Conservation (phyloP, 306 rosid species). For the Luffa acutangula region DNA sequence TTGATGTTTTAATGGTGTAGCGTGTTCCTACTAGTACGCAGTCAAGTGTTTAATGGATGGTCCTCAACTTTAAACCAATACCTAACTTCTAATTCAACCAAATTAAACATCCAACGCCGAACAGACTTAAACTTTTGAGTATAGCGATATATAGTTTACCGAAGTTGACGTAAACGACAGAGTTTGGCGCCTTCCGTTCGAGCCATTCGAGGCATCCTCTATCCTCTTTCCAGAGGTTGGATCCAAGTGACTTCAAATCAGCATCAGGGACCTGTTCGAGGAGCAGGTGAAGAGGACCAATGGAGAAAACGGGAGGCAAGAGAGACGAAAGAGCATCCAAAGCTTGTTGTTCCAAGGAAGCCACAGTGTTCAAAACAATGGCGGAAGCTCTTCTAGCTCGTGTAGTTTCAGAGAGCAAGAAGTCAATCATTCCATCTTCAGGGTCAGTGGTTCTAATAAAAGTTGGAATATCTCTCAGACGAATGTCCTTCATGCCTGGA, state of each 20-base stretch:
- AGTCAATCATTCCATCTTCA: conserved; percentile 26
- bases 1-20: too few species aligned
- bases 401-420: neutral
- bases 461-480: conserved; percentile 38
- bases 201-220: conserved; percentile 49
- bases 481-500: conserved; percentile 39
- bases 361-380: conserved; percentile 46
- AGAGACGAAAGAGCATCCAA: conserved; percentile 22
- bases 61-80: too few species aligned
- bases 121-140: too few species aligned
- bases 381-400: conserved; percentile 39
- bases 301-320: conserved; percentile 32
- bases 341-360: conserved; percentile 35
- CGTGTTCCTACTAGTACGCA: too few species aligned
- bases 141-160: conserved; percentile 8
- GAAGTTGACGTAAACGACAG: conserved; percentile 60
- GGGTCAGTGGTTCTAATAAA: conserved; percentile 50
- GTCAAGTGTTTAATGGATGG: too few species aligned
- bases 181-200: conserved; percentile 18
- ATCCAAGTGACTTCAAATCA: conserved; percentile 17
- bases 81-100: too few species aligned
- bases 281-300: conserved; percentile 45
- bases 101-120: too few species aligned
- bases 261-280: conserved; percentile 10
- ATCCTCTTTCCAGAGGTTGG: conserved; percentile 70